These are phyloP conservation scores for Arachnomyces sp. DNA, from an alignment of 2,329 filamentous ascomycete genomes.

Conservation along the genomic window DNA sequence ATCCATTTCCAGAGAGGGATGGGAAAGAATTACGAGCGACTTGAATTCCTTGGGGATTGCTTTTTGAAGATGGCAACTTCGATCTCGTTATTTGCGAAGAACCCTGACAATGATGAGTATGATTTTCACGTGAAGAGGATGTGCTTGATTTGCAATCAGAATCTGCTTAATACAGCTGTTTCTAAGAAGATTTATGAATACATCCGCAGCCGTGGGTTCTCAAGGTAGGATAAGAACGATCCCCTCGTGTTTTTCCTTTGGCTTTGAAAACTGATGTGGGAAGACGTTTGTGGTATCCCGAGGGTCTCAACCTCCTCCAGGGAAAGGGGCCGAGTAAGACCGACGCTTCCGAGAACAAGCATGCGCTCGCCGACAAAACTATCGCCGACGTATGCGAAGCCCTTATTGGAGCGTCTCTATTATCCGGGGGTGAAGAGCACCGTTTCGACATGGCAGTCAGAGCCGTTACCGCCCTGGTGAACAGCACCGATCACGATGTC, in stretches of 20 bases:
- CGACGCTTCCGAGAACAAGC: constrained; percentile 37
- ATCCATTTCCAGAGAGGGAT: constrained; percentile 74
- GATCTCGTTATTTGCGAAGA: constrained; percentile 70
- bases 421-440: constrained; percentile 42
- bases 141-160: constrained; percentile 83
- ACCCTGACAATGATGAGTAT: constrained; percentile 72
- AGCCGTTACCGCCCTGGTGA: constrained; percentile 54
- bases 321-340: constrained; percentile 57
- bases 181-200: constrained; percentile 60
- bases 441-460: constrained; percentile 54
- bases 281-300: constrained; percentile 78
- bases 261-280: constrained; percentile 9
- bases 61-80: constrained; percentile 96
- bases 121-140: constrained; percentile 86
- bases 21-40: constrained; percentile 88
- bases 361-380: constrained; percentile 74
- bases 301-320: constrained; percentile 61
- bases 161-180: constrained; percentile 69
- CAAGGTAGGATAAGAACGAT: constrained; percentile 41
- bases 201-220: constrained; percentile 75
- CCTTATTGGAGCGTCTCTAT: constrained; percentile 75
- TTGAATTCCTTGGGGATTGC: constrained; percentile 88
- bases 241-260: background rate
- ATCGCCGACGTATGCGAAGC: constrained; percentile 94
- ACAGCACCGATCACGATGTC: constrained; percentile 61